Conservation (phyloP, 139 green algal genomes). For the Chara braunii region DNA sequence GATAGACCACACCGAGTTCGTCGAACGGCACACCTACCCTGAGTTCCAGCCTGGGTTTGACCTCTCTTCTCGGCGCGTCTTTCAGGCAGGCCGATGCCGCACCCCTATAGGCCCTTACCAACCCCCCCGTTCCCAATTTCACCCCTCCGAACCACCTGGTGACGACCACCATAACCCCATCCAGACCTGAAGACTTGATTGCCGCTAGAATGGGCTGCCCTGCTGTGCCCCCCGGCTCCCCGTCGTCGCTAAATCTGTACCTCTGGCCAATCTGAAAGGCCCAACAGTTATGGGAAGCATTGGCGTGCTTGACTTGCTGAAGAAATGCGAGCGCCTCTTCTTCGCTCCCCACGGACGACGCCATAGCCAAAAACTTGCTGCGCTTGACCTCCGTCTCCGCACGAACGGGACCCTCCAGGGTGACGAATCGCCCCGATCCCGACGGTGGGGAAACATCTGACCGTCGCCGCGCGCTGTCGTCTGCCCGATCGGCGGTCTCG, state of each 20-base stretch:
- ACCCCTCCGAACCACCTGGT: conserved; percentile 62
- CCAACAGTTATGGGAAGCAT: conserved; percentile 14
- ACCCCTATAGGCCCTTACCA: conserved; percentile 69
- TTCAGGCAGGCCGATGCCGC: conserved; percentile 44
- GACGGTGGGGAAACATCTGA: too few relatives aligned
- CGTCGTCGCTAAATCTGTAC: conserved; percentile 67
- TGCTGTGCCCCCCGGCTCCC: conserved; percentile 73
- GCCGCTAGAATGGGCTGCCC: conserved; percentile 71
- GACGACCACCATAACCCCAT: conserved; percentile 59
- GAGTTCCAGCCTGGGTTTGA: not conserved
- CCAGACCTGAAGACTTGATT: conserved; percentile 62
- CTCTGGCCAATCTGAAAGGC: conserved; percentile 5
- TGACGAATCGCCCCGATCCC: not conserved
- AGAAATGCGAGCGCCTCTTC: not conserved
- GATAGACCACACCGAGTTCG: not conserved
- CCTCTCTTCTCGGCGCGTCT: not conserved
- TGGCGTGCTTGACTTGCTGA: not conserved
- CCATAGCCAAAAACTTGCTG: not conserved
- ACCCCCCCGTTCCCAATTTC: conserved; percentile 76
- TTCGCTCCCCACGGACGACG: not conserved
- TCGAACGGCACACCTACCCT: not conserved
- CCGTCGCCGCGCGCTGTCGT: too few relatives aligned
- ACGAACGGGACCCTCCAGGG: not conserved
- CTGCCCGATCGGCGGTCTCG: too few relatives aligned
- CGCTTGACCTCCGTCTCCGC: not conserved